phyloP scores from a whole-genome alignment of 2,329 filamentous ascomycete genomes.

The Zasmidium cellare region DNA sequence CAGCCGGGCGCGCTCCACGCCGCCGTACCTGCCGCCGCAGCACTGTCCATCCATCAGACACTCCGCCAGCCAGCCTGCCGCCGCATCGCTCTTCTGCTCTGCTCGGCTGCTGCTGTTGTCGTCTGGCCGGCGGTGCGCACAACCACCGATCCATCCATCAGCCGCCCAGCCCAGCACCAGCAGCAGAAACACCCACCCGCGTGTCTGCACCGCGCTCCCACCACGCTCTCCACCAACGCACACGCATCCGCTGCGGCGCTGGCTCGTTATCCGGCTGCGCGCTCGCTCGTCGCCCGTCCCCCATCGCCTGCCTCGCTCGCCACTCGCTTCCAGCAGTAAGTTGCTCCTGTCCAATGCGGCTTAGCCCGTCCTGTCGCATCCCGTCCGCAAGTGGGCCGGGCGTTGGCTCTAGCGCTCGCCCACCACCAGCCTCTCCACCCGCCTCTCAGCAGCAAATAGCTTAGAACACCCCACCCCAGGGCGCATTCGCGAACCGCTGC shows the following conservation, averaged over 20 bases:
- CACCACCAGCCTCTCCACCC: background rate
- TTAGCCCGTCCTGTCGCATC: background rate
- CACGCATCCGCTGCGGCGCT: background rate
- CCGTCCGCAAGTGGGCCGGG: background rate
- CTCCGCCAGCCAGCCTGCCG: conserved; percentile 12
- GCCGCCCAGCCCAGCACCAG: too few species aligned
- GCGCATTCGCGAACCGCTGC: conserved; percentile 28
- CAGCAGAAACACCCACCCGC: conserved; percentile 10
- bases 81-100: background rate
- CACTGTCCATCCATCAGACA: background rate
- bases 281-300: background rate
- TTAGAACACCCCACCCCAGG: background rate
- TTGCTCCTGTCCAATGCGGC: background rate
- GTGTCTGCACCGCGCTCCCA: conserved; percentile 1
- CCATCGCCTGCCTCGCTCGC: background rate
- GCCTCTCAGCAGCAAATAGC: background rate
- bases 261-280: background rate
- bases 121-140: too few species aligned
- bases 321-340: background rate
- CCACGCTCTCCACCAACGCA: background rate
- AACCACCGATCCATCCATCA: background rate
- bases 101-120: background rate
- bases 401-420: background rate
- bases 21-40: conserved; percentile 21
- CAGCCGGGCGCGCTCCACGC: conserved; percentile 6